A percentile compares a stretch with the other conserved stretches of the same genome.
These are phyloP conservation scores for Solanum dulcamara DNA, from an alignment of 257 asterid species.

Conservation along the genomic window DNA sequence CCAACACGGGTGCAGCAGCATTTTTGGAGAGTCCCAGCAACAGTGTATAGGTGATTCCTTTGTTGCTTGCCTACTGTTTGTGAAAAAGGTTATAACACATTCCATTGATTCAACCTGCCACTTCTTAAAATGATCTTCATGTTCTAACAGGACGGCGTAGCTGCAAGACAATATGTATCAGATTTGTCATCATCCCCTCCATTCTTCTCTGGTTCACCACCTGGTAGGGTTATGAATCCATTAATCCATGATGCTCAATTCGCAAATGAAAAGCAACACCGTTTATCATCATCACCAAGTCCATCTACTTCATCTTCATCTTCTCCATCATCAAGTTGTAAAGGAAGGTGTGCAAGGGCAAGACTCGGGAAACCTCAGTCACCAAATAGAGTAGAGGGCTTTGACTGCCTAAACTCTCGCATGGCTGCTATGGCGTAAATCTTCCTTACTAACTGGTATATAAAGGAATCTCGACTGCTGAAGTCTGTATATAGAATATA, in stretches of 20 bases:
- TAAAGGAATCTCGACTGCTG: neutral
- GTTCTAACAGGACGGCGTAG: slow-evolving; percentile 24
- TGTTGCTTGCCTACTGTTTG: neutral
- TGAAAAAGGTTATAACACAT: neutral
- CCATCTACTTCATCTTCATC: slow-evolving; percentile 23
- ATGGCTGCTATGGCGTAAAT: slow-evolving; percentile 19
- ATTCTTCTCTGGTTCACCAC: slow-evolving; percentile 44
- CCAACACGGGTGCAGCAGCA: neutral
- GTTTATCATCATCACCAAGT: neutral
- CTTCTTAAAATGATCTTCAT: neutral
- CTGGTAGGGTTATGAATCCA: slow-evolving; percentile 41
- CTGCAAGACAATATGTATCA: slow-evolving; percentile 11
- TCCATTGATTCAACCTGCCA: neutral
- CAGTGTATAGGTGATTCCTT: neutral
- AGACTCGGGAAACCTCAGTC: slow-evolving; percentile 24
- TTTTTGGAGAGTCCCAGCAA: neutral
- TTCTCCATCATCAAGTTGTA: slow-evolving; percentile 17
- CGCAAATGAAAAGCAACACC: slow-evolving; percentile 11
- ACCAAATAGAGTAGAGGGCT: slow-evolving; percentile 40
- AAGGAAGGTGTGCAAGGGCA: slow-evolving; percentile 6
- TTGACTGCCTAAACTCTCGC: slow-evolving; percentile 24
- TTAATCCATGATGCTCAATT: slow-evolving; percentile 28
- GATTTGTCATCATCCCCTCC: slow-evolving; percentile 32
- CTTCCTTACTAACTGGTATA: neutral
- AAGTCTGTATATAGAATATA: neutral